Evolutionary conservation across 257 asterid species (phyloP), one percentile per base, ranked within the genome.

Genomic region (Nicotiana undulata): DNA sequence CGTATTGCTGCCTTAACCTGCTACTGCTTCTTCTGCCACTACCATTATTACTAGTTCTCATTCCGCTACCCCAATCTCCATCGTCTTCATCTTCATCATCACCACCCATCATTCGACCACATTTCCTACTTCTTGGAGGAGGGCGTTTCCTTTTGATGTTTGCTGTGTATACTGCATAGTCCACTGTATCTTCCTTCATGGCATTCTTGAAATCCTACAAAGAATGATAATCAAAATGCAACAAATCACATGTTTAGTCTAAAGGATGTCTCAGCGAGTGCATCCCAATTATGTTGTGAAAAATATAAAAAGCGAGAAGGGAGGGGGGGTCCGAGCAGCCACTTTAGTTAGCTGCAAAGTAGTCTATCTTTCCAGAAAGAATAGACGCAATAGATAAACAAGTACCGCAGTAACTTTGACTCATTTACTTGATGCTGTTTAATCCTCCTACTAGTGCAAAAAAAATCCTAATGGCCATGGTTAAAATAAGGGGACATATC

Each of bases 1-100:
- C 77, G 18, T 52, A 82, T 80, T 94, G 91, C 84, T 90, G 98
- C 89, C 94, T 90, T 84, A 82, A 87, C 85, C 93, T 89, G 82
- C 88, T 87, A 78, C 82, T 79, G 85, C 87, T 86, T 87, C 74
- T 93, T 76, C 88, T 86, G 70, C 76, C 89, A 77, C 91, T 89
- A 86, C 76, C 88, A 75, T 90, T 89, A 86, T 67, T 86, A 63
- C 77, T 86, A 82, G 82, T 61, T 86, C 86, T 88, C 82, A 84
- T 86, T 49, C 64, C 88, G 53, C 92, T 90, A 78, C 82, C 83
- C 86, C 87, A 85, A 80, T 83, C 86, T 59, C 75, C 88, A 37
- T 84, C 84, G 4, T 83, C 89, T 18, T 80, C 77, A 34, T 82
- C 88, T 15, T 82, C 86, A 40, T 81, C 84, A 34, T 64, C 85